Evolutionary conservation across 257 asterid genomes (phyloP).

Genomic region (Scutellaria baicalensis): DNA sequence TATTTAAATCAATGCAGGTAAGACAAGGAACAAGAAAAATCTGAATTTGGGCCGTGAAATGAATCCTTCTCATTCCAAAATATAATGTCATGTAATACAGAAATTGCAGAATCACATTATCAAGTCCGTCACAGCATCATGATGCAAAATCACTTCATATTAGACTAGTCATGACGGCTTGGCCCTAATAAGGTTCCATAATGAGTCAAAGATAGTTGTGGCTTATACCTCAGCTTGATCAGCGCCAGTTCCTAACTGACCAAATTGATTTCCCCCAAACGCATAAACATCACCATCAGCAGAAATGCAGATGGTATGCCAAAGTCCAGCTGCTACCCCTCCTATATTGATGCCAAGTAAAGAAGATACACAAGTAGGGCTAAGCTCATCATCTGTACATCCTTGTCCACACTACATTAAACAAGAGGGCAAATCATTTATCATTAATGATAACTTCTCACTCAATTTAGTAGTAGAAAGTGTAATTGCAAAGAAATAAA

Average conservation of each 20-base stretch:
- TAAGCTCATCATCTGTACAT: constrained; percentile 94
- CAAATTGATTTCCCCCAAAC: constrained; percentile 98
- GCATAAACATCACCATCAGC: constrained; percentile 94
- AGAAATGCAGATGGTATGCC: constrained; percentile 92
- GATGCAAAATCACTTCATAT: not conserved
- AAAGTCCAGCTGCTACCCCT: constrained; percentile 91
- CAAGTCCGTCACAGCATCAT: not conserved
- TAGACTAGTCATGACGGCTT: not conserved
- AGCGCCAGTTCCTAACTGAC: constrained; percentile 92
- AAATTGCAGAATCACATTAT: not conserved
- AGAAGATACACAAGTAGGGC: constrained; percentile 82
- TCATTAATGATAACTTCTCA: not conserved
- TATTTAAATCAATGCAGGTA: not conserved
- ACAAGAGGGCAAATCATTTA: not conserved
- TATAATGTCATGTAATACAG: not conserved
- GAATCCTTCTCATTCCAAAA: not conserved
- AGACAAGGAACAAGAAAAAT: not conserved
- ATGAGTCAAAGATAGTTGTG: not conserved
- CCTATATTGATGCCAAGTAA: constrained; percentile 89
- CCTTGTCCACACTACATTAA: constrained; percentile 92
- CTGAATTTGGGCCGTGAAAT: not conserved
- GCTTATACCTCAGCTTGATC: constrained; percentile 87
- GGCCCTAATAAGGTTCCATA: not conserved
- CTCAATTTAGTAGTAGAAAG: not conserved
- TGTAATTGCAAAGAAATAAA: not conserved